phyloP scores from a whole-genome alignment of 257 asterid genomes.

The Nicotiana benthamiana region DNA sequence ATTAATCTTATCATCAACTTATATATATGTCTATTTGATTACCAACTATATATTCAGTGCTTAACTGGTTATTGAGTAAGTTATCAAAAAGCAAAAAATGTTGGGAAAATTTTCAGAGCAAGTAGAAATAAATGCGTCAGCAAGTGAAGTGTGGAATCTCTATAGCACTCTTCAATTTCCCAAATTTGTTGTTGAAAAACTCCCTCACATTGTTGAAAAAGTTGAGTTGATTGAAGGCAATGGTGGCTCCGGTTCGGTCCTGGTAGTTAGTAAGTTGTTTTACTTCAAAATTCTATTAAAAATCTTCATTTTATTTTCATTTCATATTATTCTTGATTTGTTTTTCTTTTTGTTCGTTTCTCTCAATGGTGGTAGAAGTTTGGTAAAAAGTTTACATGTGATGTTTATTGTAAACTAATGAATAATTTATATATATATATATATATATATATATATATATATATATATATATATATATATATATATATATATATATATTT shows the following conservation, averaged over 20 bases:
- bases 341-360: no score
- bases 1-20: background rate
- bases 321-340: no score
- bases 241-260: background rate
- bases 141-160: background rate
- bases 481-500: no score
- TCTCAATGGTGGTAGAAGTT: no score
- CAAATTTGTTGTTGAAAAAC: background rate
- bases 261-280: conserved; percentile 1
- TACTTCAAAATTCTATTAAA: background rate
- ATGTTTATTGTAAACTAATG: no score
- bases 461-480: no score
- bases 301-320: no score
- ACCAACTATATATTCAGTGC: background rate
- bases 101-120: background rate
- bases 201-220: background rate
- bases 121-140: background rate
- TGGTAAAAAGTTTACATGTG: no score
- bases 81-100: background rate
- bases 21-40: background rate
- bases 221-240: conserved; percentile 2
- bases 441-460: no score
- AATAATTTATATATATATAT: no score
- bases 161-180: background rate
- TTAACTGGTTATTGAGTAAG: background rate